A percentile compares a stretch with the other conserved stretches of the same genome.
Conservation (phyloP, 352 stramenopile genomes). For the Pythium aristosporum region DNA sequence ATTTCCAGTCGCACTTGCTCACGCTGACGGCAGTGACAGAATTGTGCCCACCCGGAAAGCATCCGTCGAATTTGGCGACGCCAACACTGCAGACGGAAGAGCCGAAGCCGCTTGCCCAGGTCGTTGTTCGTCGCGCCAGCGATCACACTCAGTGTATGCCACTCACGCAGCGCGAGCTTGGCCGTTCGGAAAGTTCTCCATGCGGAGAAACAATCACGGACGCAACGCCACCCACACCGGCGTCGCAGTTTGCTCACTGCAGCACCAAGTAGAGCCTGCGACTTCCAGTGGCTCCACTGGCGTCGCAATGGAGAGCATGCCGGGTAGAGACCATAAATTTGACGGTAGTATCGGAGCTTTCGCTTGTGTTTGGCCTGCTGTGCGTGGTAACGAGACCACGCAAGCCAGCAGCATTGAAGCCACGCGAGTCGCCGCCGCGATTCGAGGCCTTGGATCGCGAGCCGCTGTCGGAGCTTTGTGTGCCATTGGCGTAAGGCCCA, state of each 20-base stretch:
- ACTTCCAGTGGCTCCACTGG: constrained; percentile 37
- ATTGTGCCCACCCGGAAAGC: not conserved
- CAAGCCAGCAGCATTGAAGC: constrained; percentile 13
- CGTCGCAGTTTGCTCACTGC: constrained; percentile 1
- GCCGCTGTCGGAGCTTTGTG: not conserved
- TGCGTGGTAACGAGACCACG: constrained; percentile 7
- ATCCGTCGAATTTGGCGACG: not conserved
- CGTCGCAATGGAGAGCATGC: constrained; percentile 27
- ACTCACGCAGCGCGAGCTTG: constrained; percentile 1
- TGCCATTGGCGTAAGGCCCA: not conserved
- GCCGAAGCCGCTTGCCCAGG: constrained; percentile 34
- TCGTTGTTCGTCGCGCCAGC: constrained; percentile 21
- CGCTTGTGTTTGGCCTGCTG: constrained; percentile 22
- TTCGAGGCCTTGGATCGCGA: not conserved
- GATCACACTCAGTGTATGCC: constrained; percentile 19
- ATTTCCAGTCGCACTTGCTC: not conserved
- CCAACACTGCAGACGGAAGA: constrained; percentile 20
- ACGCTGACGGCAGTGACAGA: not conserved
- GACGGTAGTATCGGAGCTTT: constrained; percentile 41
- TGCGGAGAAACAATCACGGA: not conserved
- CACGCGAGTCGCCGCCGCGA: not conserved
- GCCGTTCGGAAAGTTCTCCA: constrained; percentile 20
- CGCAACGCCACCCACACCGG: constrained; percentile 6
- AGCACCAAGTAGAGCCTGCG: not conserved
- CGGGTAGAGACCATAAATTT: constrained; percentile 37